These are phyloP conservation scores for Brettanomyces nanus DNA, from an alignment of 805 yeast genomes.

Conservation along the genomic window DNA sequence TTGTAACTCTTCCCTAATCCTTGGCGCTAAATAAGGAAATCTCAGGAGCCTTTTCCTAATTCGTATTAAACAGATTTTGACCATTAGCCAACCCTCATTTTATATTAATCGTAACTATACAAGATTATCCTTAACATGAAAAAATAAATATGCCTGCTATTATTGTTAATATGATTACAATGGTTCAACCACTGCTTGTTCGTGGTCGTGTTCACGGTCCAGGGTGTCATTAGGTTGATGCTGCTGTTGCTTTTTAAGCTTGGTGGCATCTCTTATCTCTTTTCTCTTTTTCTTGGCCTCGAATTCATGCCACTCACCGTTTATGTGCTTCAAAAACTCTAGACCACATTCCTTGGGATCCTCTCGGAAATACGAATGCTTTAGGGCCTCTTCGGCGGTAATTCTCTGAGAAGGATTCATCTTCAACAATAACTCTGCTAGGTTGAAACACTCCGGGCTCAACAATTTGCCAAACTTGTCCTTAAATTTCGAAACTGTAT, in stretches of 20 bases:
- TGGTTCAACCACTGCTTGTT: too few relatives aligned
- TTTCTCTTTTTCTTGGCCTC: slow-evolving; percentile 79
- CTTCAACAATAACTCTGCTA: slow-evolving; percentile 54
- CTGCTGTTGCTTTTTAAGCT: slow-evolving; percentile 2
- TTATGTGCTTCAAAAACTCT: slow-evolving; percentile 41
- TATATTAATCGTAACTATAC: too few relatives aligned
- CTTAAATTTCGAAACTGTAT: slow-evolving; percentile 31
- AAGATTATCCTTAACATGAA: too few relatives aligned
- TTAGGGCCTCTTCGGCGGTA: slow-evolving; percentile 61
- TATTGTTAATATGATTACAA: too few relatives aligned
- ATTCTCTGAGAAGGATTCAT: slow-evolving; percentile 66
- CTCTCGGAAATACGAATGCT: slow-evolving; percentile 61
- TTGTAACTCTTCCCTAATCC: too few relatives aligned
- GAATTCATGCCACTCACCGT: slow-evolving; percentile 95
- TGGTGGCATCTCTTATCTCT: slow-evolving; percentile 17
- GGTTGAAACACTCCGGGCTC: slow-evolving; percentile 49
- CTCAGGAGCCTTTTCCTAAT: too few relatives aligned
- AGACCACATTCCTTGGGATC: slow-evolving; percentile 61
- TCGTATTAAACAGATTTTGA: too few relatives aligned
- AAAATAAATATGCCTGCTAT: too few relatives aligned
- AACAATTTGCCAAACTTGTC: slow-evolving; percentile 32
- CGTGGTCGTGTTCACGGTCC: too few relatives aligned
- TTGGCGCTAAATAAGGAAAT: too few relatives aligned
- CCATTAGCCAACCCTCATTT: too few relatives aligned
- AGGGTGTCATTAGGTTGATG: too few relatives aligned